phyloP scores from a whole-genome alignment of 139 green algal species.

The Pseudopediastrum boryanum region DNA sequence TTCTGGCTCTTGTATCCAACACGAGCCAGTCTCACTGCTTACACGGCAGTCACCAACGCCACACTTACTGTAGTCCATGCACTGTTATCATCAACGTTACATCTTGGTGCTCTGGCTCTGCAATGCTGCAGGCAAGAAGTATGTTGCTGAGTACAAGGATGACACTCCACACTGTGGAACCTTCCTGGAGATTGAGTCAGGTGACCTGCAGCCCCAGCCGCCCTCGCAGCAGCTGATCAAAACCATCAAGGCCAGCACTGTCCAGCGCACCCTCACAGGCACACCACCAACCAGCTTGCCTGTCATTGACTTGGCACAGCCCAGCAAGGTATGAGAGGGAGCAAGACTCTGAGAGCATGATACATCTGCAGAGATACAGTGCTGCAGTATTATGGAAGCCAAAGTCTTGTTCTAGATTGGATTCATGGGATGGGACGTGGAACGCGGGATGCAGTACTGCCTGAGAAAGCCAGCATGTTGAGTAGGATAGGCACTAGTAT shows the following conservation, averaged over 20 bases:
- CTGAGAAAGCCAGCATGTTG: too few species aligned
- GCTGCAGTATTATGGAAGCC: too few species aligned
- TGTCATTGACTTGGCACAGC: slow-evolving; percentile 49
- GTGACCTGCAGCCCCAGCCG: slow-evolving; percentile 51
- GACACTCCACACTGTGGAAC: slow-evolving; percentile 51
- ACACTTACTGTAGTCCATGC: not conserved
- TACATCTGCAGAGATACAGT: too few species aligned
- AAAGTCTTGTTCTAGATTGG: too few species aligned
- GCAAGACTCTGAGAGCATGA: too few species aligned
- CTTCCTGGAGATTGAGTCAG: slow-evolving; percentile 59
- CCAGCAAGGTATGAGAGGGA: slow-evolving; percentile 64
- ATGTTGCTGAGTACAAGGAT: slow-evolving; percentile 55
- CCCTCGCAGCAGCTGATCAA: slow-evolving; percentile 39
- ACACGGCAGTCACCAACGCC: not conserved
- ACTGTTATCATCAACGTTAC: not conserved
- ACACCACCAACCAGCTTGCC: slow-evolving; percentile 30
- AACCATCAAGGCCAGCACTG: not conserved
- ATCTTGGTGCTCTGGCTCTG: not conserved
- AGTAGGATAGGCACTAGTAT: too few species aligned
- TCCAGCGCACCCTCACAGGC: not conserved
- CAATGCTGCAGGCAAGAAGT: slow-evolving; percentile 40
- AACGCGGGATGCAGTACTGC: too few species aligned
- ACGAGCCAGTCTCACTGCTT: too few species aligned
- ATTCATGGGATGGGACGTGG: too few species aligned
- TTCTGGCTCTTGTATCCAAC: not conserved